A percentile compares a stretch with the other conserved stretches of the same genome.
Conservation (phyloP, 75 land plant species). For the Isoetes taiwanensis region DNA sequence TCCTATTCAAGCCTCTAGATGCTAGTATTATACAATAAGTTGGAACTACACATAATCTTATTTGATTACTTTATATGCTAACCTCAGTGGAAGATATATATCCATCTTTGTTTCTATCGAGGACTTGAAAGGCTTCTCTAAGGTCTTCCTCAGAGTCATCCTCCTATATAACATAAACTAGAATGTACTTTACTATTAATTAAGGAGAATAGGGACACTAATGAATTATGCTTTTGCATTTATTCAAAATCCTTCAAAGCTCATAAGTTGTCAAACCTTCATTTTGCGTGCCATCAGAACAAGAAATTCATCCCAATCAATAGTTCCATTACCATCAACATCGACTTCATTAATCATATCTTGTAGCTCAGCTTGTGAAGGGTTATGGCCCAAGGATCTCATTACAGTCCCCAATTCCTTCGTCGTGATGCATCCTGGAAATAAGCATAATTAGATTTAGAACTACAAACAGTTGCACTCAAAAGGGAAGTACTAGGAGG, state of each 20-base stretch:
- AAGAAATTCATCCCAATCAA: slow-evolving; percentile 3
- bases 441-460: too few relatives aligned
- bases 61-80: neutral
- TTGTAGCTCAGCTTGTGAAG: neutral
- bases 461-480: too few relatives aligned
- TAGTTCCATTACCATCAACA: slow-evolving; percentile 1
- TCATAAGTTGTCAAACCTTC: neutral
- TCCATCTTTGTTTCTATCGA: slow-evolving; percentile 4
- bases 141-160: neutral
- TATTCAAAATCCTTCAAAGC: too few relatives aligned
- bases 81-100: neutral
- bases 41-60: too few relatives aligned
- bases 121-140: neutral
- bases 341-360: slow-evolving; percentile 5
- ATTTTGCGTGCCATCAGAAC: slow-evolving; percentile 5
- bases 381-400: slow-evolving; percentile 1
- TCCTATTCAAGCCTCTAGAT: too few relatives aligned
- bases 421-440: neutral
- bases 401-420: slow-evolving; percentile 4
- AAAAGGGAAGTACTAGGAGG: too few relatives aligned
- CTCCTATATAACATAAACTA: neutral
- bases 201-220: too few relatives aligned
- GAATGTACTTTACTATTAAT: too few relatives aligned
- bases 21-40: too few relatives aligned
- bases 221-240: too few relatives aligned